A percentile compares a stretch with the other conserved stretches of the same genome.
These are phyloP conservation scores for Lotus japonicus DNA, from an alignment of 306 rosid genomes.

Conservation along the genomic window DNA sequence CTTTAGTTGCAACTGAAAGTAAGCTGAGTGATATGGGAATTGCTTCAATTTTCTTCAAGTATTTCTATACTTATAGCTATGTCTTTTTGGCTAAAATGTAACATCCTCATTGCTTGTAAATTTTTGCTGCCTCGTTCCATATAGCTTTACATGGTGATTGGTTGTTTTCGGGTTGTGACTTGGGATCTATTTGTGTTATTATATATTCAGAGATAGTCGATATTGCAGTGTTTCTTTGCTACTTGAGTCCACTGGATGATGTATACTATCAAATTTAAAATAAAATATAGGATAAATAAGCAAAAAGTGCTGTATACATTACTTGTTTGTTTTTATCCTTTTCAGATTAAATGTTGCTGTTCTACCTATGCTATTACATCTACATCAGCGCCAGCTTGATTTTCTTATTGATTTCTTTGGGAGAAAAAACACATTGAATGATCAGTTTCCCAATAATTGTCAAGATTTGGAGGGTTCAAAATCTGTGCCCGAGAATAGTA, in stretches of 20 bases:
- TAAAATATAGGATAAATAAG: background rate
- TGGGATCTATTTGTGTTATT: background rate
- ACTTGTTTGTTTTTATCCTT: conserved; percentile 3
- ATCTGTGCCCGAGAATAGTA: conserved; percentile 27
- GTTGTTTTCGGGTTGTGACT: background rate
- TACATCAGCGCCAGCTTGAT: conserved; percentile 89
- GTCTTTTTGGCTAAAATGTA: conserved; percentile 4
- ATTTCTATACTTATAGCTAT: background rate
- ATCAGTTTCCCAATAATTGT: conserved; percentile 39
- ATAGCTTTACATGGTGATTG: background rate
- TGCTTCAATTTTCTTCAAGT: conserved; percentile 16
- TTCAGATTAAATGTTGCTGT: conserved; percentile 65
- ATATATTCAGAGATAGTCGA: background rate
- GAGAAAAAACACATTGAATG: conserved; percentile 38
- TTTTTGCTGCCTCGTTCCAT: background rate
- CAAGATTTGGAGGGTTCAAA: conserved; percentile 60
- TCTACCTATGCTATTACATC: conserved; percentile 65
- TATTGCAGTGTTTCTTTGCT: background rate
- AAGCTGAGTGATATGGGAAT: background rate
- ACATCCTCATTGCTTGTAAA: conserved; percentile 1
- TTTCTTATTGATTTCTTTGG: conserved; percentile 79
- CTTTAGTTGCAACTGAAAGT: background rate
- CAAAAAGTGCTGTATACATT: background rate
- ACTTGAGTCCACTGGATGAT: conserved; percentile 1
- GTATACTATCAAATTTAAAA: background rate